Evolutionary conservation across 495 filamentous ascomycete species (phyloP).

Genomic region (Hyaloscypha variabilis): DNA sequence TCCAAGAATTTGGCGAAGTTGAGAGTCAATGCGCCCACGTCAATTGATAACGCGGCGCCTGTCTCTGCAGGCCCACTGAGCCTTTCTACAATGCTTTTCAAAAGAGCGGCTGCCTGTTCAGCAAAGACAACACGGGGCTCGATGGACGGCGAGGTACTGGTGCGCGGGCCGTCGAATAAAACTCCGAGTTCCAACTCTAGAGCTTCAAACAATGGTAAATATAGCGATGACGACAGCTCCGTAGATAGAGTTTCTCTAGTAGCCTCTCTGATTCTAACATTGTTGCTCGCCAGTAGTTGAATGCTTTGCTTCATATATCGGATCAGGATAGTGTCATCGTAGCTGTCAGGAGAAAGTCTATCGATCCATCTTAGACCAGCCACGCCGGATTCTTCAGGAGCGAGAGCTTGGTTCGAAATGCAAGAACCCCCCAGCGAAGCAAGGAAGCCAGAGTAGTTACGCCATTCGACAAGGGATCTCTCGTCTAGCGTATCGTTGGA

Average conservation of each 20-base stretch:
- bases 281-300: constrained; percentile 61
- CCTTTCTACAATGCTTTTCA: constrained; percentile 63
- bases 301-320: constrained; percentile 63
- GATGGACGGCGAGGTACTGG: constrained; percentile 50
- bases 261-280: constrained; percentile 62
- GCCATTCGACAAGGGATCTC: constrained; percentile 59
- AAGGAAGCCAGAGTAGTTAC: constrained; percentile 67
- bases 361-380: constrained; percentile 62
- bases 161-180: constrained; percentile 54
- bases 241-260: constrained; percentile 63
- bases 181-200: constrained; percentile 63
- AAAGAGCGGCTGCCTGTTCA: constrained; percentile 62
- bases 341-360: constrained; percentile 56
- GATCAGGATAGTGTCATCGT: constrained; percentile 58
- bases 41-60: constrained; percentile 57
- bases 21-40: constrained; percentile 60
- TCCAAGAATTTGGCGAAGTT: constrained; percentile 62
- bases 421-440: constrained; percentile 67
- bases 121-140: constrained; percentile 64
- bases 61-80: constrained; percentile 60
- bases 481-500: constrained; percentile 53
- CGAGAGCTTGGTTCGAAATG: constrained; percentile 55
- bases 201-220: constrained; percentile 60
- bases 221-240: constrained; percentile 60
- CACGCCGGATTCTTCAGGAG: constrained; percentile 56